These are phyloP conservation scores for Kwoniella dendrophila DNA, from an alignment of 768 basidiomycete species.

Conservation along the genomic window DNA sequence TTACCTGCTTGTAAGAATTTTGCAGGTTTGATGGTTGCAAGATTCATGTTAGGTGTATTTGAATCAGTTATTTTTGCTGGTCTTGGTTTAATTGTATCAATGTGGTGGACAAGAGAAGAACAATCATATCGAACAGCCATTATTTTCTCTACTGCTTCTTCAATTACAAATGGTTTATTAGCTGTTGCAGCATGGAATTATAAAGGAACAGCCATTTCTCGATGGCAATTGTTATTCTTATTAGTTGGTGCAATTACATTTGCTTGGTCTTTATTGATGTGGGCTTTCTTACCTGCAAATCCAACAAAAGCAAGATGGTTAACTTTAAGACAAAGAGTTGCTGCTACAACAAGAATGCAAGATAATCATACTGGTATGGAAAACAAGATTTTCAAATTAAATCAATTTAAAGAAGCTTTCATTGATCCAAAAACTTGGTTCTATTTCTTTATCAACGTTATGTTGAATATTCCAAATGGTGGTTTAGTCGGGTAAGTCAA, in stretches of 20 bases:
- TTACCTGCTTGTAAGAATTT: conserved; percentile 29
- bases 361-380: conserved; percentile 38
- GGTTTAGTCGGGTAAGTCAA: conserved; percentile 13
- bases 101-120: conserved; percentile 39
- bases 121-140: conserved; percentile 37
- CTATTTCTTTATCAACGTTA: conserved; percentile 36
- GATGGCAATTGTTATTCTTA: conserved; percentile 42
- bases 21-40: conserved; percentile 23
- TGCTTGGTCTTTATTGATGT: conserved; percentile 26
- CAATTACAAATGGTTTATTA: conserved; percentile 39
- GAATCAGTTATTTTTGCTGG: conserved; percentile 53
- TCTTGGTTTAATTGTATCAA: conserved; percentile 57
- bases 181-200: conserved; percentile 20
- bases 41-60: conserved; percentile 42
- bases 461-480: conserved; percentile 37
- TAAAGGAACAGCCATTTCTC: conserved; percentile 12
- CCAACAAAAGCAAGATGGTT: conserved; percentile 41
- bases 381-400: conserved; percentile 38
- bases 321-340: conserved; percentile 31
- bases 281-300: conserved; percentile 30
- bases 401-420: conserved; percentile 33
- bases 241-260: conserved; percentile 39
- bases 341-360: conserved; percentile 26
- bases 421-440: conserved; percentile 40
- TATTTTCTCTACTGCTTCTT: conserved; percentile 41